A percentile compares a stretch with the other conserved stretches of the same genome.
Evolutionary conservation across 176 grass and related monocot genomes (phyloP).

Genomic region (Lolium perenne): DNA sequence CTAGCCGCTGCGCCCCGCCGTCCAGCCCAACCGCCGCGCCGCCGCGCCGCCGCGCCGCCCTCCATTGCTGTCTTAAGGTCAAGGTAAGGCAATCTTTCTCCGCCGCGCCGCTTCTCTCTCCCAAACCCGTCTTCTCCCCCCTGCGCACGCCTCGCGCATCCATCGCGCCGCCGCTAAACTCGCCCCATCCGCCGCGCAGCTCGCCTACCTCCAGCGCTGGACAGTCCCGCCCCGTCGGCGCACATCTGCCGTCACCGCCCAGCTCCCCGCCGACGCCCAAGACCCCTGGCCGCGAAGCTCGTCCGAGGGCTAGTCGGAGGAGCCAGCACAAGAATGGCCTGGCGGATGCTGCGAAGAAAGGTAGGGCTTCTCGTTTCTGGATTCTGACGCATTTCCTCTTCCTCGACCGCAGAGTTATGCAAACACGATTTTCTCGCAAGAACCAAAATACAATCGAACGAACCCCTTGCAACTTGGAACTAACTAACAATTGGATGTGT

Average conservation of each 20-base stretch:
- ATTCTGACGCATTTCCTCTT: background rate
- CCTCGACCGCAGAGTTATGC: background rate
- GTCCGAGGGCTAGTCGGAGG: background rate
- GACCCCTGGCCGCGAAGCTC: background rate
- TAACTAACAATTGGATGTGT: background rate
- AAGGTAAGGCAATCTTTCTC: no score
- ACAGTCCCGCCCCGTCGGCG: background rate
- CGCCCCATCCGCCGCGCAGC: background rate
- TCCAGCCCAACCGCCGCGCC: no score
- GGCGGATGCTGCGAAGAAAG: constrained; percentile 61
- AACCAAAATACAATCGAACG: background rate
- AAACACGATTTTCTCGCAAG: background rate
- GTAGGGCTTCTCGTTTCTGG: constrained; percentile 5
- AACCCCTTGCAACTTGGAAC: background rate
- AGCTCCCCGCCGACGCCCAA: no score
- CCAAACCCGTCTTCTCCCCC: background rate
- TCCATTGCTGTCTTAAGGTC: no score
- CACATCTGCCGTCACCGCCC: background rate
- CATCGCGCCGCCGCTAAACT: background rate
- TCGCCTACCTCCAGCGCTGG: background rate
- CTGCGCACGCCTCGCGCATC: background rate
- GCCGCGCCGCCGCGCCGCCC: no score
- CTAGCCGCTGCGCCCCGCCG: no score
- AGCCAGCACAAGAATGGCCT: constrained; percentile 48
- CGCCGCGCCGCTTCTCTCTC: no score